Percentiles rank a stretch among this genome's conserved stretches.
Conservation (phyloP, 148 eudicot genomes). For the Camellia japonica region DNA sequence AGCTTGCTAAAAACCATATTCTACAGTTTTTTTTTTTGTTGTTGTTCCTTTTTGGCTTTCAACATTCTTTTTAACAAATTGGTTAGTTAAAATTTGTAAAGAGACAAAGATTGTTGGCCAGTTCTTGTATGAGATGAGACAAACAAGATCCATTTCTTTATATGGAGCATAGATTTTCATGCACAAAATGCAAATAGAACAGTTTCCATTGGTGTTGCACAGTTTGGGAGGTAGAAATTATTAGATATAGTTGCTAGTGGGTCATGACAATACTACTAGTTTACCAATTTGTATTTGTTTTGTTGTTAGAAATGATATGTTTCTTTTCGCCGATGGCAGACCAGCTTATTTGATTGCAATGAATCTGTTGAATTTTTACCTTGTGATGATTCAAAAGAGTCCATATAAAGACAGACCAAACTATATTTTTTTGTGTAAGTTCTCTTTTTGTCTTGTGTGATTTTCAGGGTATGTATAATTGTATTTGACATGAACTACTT, state of each 20-base stretch:
- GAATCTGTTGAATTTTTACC: conserved; percentile 3
- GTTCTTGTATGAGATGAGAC: background rate
- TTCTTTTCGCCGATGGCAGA: conserved; percentile 30
- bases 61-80: background rate
- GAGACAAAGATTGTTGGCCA: conserved; percentile 10
- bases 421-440: background rate
- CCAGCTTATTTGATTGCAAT: conserved; percentile 25
- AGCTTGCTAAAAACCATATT: background rate
- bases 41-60: background rate
- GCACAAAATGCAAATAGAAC: conserved; percentile 9
- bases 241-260: conserved; percentile 4
- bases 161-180: no score
- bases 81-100: conserved; percentile 10
- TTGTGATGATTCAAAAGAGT: conserved; percentile 11
- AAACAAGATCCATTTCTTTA: background rate
- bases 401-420: background rate
- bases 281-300: conserved; percentile 15
- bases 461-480: conserved; percentile 1
- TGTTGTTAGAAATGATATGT: background rate
- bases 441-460: conserved; percentile 19
- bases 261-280: background rate
- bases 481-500: conserved; percentile 2
- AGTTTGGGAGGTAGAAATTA: background rate
- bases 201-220: conserved; percentile 11
- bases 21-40: background rate